These are phyloP conservation scores for Alternaria burnsii DNA, from an alignment of 2,329 filamentous ascomycete genomes.

Conservation along the genomic window DNA sequence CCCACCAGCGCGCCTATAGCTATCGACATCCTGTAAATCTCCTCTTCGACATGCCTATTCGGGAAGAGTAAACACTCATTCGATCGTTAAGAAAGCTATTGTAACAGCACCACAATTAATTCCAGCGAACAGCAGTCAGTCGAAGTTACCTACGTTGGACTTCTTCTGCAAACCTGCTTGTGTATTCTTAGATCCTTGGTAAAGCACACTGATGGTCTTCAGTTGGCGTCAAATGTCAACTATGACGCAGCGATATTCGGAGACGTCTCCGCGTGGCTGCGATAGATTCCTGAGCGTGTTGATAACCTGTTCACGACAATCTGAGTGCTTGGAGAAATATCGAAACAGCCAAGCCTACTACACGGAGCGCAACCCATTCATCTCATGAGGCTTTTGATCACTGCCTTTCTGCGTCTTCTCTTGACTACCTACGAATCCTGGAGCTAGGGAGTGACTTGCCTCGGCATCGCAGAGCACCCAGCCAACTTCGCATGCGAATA, in stretches of 20 bases:
- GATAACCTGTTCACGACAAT: neutral
- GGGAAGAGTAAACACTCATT: neutral
- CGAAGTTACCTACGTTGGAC: neutral
- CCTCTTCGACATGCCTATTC: neutral
- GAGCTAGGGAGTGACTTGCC: neutral
- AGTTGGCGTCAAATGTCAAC: neutral
- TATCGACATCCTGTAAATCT: neutral
- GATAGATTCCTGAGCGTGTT: neutral
- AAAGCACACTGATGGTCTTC: neutral
- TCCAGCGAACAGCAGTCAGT: neutral
- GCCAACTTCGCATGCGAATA: neutral
- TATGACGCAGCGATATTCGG: conserved; percentile 6
- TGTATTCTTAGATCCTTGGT: neutral
- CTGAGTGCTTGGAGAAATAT: neutral
- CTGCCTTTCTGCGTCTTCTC: neutral
- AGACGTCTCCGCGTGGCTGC: neutral
- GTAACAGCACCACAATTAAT: neutral
- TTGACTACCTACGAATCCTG: neutral
- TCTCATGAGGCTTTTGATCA: neutral
- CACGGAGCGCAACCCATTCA: neutral
- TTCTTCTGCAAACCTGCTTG: neutral
- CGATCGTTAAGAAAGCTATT: neutral
- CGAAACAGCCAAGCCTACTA: neutral
- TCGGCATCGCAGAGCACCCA: neutral
- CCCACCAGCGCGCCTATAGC: neutral